A percentile compares a stretch with the other conserved stretches of the same genome.
phyloP scores from a whole-genome alignment of 192 early-diverging fungal species.

The Gonapodya prolifera region DNA sequence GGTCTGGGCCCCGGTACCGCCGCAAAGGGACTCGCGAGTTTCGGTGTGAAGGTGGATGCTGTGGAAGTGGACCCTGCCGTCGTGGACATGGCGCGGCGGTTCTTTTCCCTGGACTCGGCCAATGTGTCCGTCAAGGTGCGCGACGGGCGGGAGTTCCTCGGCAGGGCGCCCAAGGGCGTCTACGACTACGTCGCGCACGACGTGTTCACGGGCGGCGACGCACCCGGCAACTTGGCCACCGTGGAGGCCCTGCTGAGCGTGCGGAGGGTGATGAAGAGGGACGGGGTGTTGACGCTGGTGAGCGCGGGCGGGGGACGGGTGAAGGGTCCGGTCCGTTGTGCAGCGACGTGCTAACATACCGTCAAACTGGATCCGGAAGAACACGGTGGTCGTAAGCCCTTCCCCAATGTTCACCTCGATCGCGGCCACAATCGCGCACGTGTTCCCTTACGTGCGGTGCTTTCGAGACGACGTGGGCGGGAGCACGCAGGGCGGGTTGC shows the following conservation, averaged over 20 bases:
- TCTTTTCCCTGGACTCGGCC: conserved; percentile 50
- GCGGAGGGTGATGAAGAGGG: conserved; percentile 49
- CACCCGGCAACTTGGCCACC: conserved; percentile 59
- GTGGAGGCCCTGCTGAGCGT: conserved; percentile 52
- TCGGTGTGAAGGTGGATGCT: conserved; percentile 54
- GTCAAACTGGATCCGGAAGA: no score
- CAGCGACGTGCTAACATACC: no score
- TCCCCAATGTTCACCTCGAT: background rate
- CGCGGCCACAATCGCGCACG: background rate
- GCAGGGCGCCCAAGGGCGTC: conserved; percentile 24
- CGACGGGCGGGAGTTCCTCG: conserved; percentile 66
- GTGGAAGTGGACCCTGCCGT: conserved; percentile 77
- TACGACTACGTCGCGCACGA: conserved; percentile 87
- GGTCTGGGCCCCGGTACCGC: conserved; percentile 59
- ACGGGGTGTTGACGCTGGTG: conserved; percentile 70
- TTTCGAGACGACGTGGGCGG: background rate
- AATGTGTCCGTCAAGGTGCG: conserved; percentile 35
- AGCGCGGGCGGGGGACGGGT: no score
- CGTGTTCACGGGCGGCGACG: conserved; percentile 84
- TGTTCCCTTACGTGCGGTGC: background rate
- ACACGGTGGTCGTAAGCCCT: background rate
- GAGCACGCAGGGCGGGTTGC: background rate
- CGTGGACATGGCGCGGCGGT: conserved; percentile 45
- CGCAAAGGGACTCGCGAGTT: conserved; percentile 44
- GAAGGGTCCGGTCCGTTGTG: no score